Percentiles rank a stretch among this genome's conserved stretches.
These are phyloP conservation scores for Staphylotrichum longicolle DNA, from an alignment of 495 filamentous ascomycete genomes.

Conservation along the genomic window DNA sequence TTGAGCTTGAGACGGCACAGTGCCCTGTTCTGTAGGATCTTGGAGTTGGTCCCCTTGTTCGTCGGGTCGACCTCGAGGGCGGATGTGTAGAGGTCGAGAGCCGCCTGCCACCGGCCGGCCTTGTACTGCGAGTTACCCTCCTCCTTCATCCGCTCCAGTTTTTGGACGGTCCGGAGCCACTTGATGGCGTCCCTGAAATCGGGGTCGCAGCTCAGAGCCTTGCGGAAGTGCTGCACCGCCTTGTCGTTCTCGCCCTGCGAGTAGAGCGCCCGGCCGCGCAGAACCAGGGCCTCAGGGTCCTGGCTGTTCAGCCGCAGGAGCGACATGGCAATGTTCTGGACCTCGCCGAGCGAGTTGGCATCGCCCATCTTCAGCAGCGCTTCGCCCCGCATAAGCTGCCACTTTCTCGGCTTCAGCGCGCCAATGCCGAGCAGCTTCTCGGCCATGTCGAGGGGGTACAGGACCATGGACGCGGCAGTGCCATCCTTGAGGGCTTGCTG, in stretches of 20 bases:
- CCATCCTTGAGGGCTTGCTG: constrained; percentile 70
- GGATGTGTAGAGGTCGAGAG: constrained; percentile 77
- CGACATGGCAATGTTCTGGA: constrained; percentile 85
- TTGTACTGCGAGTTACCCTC: constrained; percentile 92
- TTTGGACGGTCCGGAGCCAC: constrained; percentile 80
- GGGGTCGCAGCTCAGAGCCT: constrained; percentile 86
- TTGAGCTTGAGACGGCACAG: constrained; percentile 76
- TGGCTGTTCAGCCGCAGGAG: constrained; percentile 80
- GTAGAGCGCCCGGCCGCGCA: constrained; percentile 85
- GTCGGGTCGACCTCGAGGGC: constrained; percentile 83
- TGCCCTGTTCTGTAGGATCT: constrained; percentile 89
- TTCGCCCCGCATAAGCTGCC: constrained; percentile 88
- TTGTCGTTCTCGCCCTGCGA: constrained; percentile 91
- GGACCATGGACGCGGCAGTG: constrained; percentile 79
- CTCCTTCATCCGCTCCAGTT: constrained; percentile 89
- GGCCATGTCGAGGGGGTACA: constrained; percentile 88
- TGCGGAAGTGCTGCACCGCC: constrained; percentile 87
- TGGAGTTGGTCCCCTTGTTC: constrained; percentile 92
- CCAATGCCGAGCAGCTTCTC: constrained; percentile 70
- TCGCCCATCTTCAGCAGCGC: constrained; percentile 94
- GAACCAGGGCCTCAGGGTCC: constrained; percentile 89
- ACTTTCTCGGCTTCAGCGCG: constrained; percentile 80
- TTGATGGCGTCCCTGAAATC: constrained; percentile 83
- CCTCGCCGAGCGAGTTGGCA: constrained; percentile 82
- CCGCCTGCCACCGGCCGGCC: constrained; percentile 69